Conservation (phyloP, 2,329 filamentous ascomycete species). For the Rhynchosporium graminicola region DNA sequence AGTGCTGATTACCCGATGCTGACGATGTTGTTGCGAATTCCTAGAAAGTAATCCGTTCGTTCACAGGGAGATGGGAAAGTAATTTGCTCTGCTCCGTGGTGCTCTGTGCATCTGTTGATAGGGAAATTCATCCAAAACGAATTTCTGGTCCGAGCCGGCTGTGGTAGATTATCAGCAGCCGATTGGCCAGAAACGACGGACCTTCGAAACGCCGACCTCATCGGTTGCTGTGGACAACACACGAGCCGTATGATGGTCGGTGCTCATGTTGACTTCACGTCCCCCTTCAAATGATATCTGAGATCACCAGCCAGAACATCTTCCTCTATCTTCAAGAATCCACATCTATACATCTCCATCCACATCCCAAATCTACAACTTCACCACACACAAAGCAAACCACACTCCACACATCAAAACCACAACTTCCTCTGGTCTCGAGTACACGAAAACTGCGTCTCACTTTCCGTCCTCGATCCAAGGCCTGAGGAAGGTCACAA, state of each 20-base stretch:
- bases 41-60: slow-evolving; percentile 2
- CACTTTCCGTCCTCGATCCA: slow-evolving; percentile 20
- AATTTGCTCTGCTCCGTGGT: neutral
- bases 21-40: slow-evolving; percentile 1
- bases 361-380: slow-evolving; percentile 16
- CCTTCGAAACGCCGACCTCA: neutral
- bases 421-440: slow-evolving; percentile 29
- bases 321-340: slow-evolving; percentile 2
- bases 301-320: slow-evolving; percentile 12
- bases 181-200: slow-evolving; percentile 7
- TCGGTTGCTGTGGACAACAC: slow-evolving; percentile 11
- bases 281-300: slow-evolving; percentile 2
- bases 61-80: neutral
- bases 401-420: slow-evolving; percentile 14
- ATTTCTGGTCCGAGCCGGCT: slow-evolving; percentile 1
- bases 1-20: slow-evolving; percentile 29
- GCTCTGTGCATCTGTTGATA: slow-evolving; percentile 19
- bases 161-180: neutral
- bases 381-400: slow-evolving; percentile 1
- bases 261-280: slow-evolving; percentile 19
- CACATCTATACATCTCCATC: neutral
- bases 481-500: slow-evolving; percentile 36
- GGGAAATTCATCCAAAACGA: slow-evolving; percentile 14
- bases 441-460: slow-evolving; percentile 19
- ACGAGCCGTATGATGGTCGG: neutral